phyloP scores from a whole-genome alignment of 2,329 filamentous ascomycete species.

The Sarocladiaceae sp. region DNA sequence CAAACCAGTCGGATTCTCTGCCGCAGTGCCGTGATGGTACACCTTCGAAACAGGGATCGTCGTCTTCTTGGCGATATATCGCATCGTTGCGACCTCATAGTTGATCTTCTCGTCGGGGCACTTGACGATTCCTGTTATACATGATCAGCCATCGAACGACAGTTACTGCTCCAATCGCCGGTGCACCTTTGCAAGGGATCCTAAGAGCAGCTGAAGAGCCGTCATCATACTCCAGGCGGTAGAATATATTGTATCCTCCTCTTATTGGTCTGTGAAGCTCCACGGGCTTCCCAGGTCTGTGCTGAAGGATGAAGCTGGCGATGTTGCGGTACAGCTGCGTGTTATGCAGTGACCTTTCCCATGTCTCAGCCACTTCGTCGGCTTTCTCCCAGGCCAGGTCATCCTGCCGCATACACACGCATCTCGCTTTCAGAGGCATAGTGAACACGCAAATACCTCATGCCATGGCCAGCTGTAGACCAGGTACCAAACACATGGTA shows the following conservation, averaged over 20 bases:
- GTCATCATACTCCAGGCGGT: conserved; percentile 25
- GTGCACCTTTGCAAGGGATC: conserved; percentile 20
- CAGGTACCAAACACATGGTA: no score
- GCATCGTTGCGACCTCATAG: conserved; percentile 28
- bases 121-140: conserved; percentile 13
- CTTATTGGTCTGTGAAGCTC: conserved; percentile 19
- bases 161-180: background rate
- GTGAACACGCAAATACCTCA: no score
- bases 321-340: conserved; percentile 15
- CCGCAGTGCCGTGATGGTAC: conserved; percentile 22
- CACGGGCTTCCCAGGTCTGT: conserved; percentile 17
- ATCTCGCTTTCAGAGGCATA: conserved; percentile 21
- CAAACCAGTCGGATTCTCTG: conserved; percentile 25
- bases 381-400: conserved; percentile 22
- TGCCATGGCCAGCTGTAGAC: no score
- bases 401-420: conserved; percentile 18
- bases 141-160: conserved; percentile 8
- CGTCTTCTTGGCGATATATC: conserved; percentile 24
- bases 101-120: conserved; percentile 30
- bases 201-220: conserved; percentile 24
- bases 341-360: conserved; percentile 18
- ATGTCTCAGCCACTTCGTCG: conserved; percentile 18
- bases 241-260: conserved; percentile 25
- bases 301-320: conserved; percentile 18
- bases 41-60: conserved; percentile 28